phyloP scores from a whole-genome alignment of 352 stramenopile genomes.

The Peronospora tabacina region DNA sequence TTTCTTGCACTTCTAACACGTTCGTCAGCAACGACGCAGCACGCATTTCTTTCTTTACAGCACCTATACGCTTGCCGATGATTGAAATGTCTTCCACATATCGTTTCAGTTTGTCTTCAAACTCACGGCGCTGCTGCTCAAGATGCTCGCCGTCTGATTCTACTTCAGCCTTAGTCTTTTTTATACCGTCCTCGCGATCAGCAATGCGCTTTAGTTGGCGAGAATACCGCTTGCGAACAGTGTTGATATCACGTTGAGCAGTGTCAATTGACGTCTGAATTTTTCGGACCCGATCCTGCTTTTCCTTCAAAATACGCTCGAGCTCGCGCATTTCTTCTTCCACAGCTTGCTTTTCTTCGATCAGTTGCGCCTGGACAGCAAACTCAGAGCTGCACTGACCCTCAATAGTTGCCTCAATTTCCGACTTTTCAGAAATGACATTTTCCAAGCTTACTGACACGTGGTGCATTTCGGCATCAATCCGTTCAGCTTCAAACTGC shows the following conservation, averaged over 20 bases:
- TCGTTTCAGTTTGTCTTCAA: constrained; percentile 43
- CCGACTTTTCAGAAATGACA: constrained; percentile 53
- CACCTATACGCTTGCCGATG: constrained; percentile 53
- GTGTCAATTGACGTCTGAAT: constrained; percentile 65
- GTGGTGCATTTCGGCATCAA: constrained; percentile 70
- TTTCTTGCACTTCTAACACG: constrained; percentile 69
- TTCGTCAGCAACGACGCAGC: constrained; percentile 50
- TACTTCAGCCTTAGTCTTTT: constrained; percentile 68
- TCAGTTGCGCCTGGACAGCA: constrained; percentile 37
- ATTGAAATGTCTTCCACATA: constrained; percentile 42
- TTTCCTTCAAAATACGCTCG: constrained; percentile 56
- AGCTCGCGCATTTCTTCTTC: constrained; percentile 70
- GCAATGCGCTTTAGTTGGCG: constrained; percentile 73
- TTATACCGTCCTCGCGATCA: constrained; percentile 62
- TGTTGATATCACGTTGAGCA: constrained; percentile 69
- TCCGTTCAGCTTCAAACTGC: constrained; percentile 69
- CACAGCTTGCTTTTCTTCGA: constrained; percentile 50
- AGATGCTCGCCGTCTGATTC: constrained; percentile 59
- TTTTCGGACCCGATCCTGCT: constrained; percentile 43
- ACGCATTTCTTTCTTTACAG: constrained; percentile 64
- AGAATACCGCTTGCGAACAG: constrained; percentile 62
- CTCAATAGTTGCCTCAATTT: constrained; percentile 75
- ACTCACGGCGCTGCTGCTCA: constrained; percentile 44
- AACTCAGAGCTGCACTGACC: constrained; percentile 67
- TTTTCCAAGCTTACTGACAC: constrained; percentile 68